These are phyloP conservation scores for Hypoxylon sp. DNA, from an alignment of 2,329 filamentous ascomycete species.

Conservation along the genomic window DNA sequence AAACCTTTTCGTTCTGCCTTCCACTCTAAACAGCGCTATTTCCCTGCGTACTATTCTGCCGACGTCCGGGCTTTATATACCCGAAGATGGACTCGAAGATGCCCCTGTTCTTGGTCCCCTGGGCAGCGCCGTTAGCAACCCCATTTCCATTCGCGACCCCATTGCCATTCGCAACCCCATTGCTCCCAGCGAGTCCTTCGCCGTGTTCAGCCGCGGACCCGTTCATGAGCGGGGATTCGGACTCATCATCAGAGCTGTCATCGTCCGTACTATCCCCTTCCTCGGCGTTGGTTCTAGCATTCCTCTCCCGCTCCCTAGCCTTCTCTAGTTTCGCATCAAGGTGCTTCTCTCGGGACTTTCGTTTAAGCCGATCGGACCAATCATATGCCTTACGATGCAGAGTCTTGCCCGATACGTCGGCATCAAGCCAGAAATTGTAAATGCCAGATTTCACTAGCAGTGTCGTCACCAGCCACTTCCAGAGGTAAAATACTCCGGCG, in stretches of 20 bases:
- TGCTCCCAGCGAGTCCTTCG: background rate
- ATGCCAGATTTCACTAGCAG: constrained; percentile 17
- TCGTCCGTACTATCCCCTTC: background rate
- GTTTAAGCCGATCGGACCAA: constrained; percentile 14
- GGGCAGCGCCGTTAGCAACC: background rate
- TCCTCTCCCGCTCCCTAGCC: background rate
- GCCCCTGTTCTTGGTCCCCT: background rate
- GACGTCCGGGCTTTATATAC: too few species aligned
- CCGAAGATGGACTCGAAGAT: background rate
- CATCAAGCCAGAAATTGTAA: constrained; percentile 28
- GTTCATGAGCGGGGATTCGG: background rate
- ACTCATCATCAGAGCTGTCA: background rate
- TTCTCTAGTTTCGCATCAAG: constrained; percentile 6
- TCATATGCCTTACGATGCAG: constrained; percentile 10
- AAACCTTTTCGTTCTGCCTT: too few species aligned
- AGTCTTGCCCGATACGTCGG: constrained; percentile 12
- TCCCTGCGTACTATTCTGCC: too few species aligned
- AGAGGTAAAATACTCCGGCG: constrained; percentile 29
- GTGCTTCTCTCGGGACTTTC: background rate
- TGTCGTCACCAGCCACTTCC: constrained; percentile 4
- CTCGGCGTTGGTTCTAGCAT: background rate
- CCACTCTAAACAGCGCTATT: too few species aligned
- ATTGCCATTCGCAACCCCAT: too few species aligned
- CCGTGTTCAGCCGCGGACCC: background rate
- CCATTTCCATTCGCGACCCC: background rate